These are phyloP conservation scores for Cercophora sp. DNA, from an alignment of 495 filamentous ascomycete species.

Conservation along the genomic window DNA sequence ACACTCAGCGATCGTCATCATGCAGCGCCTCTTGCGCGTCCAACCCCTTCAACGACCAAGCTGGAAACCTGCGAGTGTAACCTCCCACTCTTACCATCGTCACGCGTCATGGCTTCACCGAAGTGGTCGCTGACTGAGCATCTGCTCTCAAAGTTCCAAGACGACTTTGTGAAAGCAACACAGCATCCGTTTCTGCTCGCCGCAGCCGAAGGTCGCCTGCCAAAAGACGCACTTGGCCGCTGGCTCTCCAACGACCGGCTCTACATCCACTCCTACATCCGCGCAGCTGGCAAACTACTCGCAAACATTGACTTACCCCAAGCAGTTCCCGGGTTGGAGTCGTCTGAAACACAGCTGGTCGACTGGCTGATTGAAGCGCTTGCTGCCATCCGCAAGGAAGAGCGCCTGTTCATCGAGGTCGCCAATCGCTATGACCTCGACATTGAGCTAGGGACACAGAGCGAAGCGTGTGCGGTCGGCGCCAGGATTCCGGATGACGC, in stretches of 20 bases:
- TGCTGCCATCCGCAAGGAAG: slow-evolving; percentile 61
- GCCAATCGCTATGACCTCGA: slow-evolving; percentile 58
- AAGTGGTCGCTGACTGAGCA: slow-evolving; percentile 41
- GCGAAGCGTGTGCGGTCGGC: neutral
- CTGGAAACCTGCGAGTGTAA: neutral
- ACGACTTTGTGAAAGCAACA: slow-evolving; percentile 53
- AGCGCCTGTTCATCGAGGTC: slow-evolving; percentile 64
- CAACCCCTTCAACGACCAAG: neutral
- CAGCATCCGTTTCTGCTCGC: slow-evolving; percentile 64
- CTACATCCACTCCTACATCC: slow-evolving; percentile 66
- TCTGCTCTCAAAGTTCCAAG: slow-evolving; percentile 39
- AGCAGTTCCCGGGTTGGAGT: slow-evolving; percentile 23
- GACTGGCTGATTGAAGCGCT: slow-evolving; percentile 59
- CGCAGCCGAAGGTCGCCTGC: slow-evolving; percentile 60
- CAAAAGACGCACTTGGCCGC: slow-evolving; percentile 51
- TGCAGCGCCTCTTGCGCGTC: neutral
- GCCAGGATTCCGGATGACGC: neutral
- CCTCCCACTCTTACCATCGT: neutral
- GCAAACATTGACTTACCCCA: slow-evolving; percentile 56
- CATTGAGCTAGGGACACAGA: slow-evolving; percentile 37
- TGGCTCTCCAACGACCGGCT: slow-evolving; percentile 76
- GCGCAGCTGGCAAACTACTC: slow-evolving; percentile 64
- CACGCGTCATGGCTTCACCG: neutral
- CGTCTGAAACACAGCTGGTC: slow-evolving; percentile 46
- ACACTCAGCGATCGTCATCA: neutral